Evolutionary conservation across 345 rosid species (phyloP), one percentile per base, ranked within the genome.

Genomic region (Aquilaria malaccensis): DNA sequence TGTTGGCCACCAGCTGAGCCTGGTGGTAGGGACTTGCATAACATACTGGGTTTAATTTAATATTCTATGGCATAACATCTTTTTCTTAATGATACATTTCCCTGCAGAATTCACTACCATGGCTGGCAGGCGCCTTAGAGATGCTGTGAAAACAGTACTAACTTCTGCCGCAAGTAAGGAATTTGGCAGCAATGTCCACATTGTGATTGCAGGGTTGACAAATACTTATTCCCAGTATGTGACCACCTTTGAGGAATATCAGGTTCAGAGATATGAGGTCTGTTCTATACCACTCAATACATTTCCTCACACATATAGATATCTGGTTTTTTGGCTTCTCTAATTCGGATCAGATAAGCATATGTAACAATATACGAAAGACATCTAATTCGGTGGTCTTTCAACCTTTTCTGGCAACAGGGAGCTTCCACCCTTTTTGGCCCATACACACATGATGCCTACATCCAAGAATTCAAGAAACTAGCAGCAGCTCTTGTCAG

Each of bases 351-450:
- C 22, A 30, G 11, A 30, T 52, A 10, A 7, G 0, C 13, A 13
- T 14, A 47, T 15, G 1, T 7, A 15, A 30, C 2, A 60, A 7
- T 49, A 2, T 60, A 60, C 47, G 2, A 31, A 37, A 4, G n/a
- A 30, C 30, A 15, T 37, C 45, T 52, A 43, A 7, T 2, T 45
- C 9, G 22, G 3, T 14, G 30, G 29, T 55, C 12, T 31, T 48
- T 33, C 58, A 50, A 9, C 43, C 62, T 9, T 52, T 37, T 37
- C 43, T 37, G 43, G 43, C 43, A 37, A 37, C 77, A 91, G 98
- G 98, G 98, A 69, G 96, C 87, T 45, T 91, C 98, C 65, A 88
- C 96, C 47, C 65, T 91, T 15, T 91, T 71, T 12, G 98, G 98
- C 45, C 96, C 90, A 33, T 88, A 91, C 78, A 86, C 96, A 1